phyloP scores from a whole-genome alignment of 257 asterid species.

The Plectranthus barbatus region DNA sequence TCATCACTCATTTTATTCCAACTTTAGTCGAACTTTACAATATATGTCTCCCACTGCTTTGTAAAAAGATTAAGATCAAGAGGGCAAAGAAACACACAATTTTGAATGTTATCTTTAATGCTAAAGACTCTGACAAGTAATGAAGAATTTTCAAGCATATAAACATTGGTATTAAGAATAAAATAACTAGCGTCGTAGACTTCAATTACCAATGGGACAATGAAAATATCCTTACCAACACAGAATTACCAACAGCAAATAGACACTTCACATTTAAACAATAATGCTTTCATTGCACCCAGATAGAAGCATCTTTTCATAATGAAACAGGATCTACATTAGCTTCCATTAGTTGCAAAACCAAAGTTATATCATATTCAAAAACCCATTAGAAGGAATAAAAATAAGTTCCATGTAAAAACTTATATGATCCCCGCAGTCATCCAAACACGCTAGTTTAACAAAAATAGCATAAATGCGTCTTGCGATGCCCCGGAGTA shows the following conservation, averaged over 20 bases:
- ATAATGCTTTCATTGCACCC: neutral
- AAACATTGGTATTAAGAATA: neutral
- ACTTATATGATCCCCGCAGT: neutral
- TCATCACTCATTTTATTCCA: neutral
- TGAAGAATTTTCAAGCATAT: constrained; percentile 1
- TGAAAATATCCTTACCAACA: neutral
- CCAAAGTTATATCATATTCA: no score
- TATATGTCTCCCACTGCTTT: neutral
- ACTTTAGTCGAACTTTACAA: neutral
- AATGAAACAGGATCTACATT: neutral
- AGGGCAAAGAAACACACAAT: neutral
- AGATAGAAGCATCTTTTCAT: neutral
- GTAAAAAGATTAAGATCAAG: neutral
- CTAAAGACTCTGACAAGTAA: neutral
- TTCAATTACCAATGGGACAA: neutral
- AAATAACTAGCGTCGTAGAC: neutral
- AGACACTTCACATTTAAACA: neutral
- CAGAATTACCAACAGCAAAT: neutral
- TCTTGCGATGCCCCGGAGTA: neutral
- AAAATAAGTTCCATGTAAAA: neutral
- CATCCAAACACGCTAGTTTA: neutral
- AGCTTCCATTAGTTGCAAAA: neutral
- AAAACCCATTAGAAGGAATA: neutral
- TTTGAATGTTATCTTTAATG: neutral
- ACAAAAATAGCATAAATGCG: neutral